Evolutionary conservation across 805 yeast genomes (phyloP).

Genomic region (Ogataea populi-albae): DNA sequence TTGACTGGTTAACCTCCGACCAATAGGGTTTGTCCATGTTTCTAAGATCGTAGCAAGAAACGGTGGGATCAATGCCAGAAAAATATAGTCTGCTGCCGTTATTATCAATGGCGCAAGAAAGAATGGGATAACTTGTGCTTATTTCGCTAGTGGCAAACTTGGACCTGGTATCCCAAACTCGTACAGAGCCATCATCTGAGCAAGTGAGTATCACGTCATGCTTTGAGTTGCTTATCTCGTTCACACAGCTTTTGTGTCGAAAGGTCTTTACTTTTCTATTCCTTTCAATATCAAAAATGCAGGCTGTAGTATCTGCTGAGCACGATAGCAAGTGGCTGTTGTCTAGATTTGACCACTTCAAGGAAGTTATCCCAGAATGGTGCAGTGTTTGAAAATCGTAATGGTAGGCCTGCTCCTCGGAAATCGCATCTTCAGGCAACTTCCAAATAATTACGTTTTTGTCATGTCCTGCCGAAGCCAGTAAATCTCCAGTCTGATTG

Average conservation of each 20-base stretch:
- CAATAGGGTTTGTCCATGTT: constrained; percentile 41
- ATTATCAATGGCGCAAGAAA: constrained; percentile 43
- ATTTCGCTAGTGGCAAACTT: constrained; percentile 37
- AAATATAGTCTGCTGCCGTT: constrained; percentile 47
- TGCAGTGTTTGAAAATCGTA: constrained; percentile 32
- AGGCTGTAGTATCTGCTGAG: constrained; percentile 61
- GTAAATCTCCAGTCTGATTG: constrained; percentile 45
- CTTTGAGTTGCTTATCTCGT: constrained; percentile 45
- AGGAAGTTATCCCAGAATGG: constrained; percentile 60
- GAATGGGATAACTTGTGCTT: constrained; percentile 50
- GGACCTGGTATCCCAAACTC: constrained; percentile 65
- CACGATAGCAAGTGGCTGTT: constrained; percentile 45
- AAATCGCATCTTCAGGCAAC: constrained; percentile 15
- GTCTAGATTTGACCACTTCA: constrained; percentile 49
- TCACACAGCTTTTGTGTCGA: constrained; percentile 40
- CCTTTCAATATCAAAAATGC: constrained; percentile 59
- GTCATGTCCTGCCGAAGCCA: constrained; percentile 68
- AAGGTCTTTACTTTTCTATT: constrained; percentile 55
- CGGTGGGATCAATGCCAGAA: constrained; percentile 66
- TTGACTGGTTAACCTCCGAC: constrained; percentile 43
- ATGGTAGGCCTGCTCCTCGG: constrained; percentile 15
- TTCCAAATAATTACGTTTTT: constrained; percentile 38
- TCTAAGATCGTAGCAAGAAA: constrained; percentile 59
- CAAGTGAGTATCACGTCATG: constrained; percentile 44
- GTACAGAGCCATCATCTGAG: constrained; percentile 61